Base-by-base conservation (phyloP, 2,329 filamentous ascomycete species). In the Colletotrichum truncatum region DNA sequence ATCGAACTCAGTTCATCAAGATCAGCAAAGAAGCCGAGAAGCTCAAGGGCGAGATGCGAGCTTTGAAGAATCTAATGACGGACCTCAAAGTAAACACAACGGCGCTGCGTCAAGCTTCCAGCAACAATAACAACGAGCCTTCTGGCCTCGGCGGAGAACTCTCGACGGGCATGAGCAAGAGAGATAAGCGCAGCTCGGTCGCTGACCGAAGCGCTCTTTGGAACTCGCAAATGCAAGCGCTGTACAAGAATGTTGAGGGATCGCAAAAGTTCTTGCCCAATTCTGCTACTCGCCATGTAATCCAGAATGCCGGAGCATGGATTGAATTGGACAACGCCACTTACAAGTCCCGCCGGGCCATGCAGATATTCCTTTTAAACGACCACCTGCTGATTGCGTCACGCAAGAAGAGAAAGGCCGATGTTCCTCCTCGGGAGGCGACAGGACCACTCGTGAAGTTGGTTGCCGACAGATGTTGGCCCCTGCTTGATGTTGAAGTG, bases 11-110 rank as follows among this genome's bases (percentile, higher is more conserved):
- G 74, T 99, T 99, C 75, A 98, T 99, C 84, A 97, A 97, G 79
- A 98, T 99, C 78, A 98, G 94, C 76, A 98, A 98, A 79, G 96
- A 99, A 81, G 96, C 97, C 2, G 96, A 99, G 79, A 98, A 97
- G 81, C 88, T 99, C 63, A 98, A 98, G 80, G 89, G 89, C 59
- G 96, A 99, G 77, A 98, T 99, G 96, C 89, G 93, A 55, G 93
- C 93, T 6, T 86, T 99, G 30, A 89, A 93, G 45, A 93, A 93
- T 69, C 85, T 98, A 55, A 98, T 99, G 91, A 90, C 93, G 3
- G 96, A 99, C 70, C 85, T 99, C 61, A 98, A 93, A 72, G 85
- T 88, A 7, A 93, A 94, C 66, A 91, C 89, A 1, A 89, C 85
- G 16, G 89, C 89, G 3, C 79, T 92, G 36, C 84, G 89, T 49